Evolutionary conservation across 2,329 filamentous ascomycete genomes (phyloP).

Genomic region (Sporothrix pseudoabietina): DNA sequence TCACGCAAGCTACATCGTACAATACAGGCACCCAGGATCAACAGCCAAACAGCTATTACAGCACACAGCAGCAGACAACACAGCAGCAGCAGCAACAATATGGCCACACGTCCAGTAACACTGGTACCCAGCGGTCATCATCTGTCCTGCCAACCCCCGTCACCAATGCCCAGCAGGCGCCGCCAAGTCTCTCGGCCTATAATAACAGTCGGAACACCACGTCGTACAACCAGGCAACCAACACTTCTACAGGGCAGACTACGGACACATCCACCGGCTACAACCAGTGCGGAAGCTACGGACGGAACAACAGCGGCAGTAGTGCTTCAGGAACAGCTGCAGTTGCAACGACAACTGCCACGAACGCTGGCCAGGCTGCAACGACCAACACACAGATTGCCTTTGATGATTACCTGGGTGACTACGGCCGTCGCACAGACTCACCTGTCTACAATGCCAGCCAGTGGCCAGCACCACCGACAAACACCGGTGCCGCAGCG

Average conservation of each 20-base stretch:
- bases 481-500: not conserved
- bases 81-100: constrained; percentile 18
- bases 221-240: not conserved
- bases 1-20: not conserved
- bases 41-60: not conserved
- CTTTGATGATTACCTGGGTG: constrained; percentile 23
- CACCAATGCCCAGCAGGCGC: not conserved
- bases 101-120: not conserved
- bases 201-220: not conserved
- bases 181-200: constrained; percentile 1
- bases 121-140: not conserved
- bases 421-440: constrained; percentile 18
- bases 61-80: not conserved
- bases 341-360: not conserved
- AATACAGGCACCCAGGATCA: not conserved
- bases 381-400: constrained; percentile 29
- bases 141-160: constrained; percentile 13
- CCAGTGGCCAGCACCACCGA: constrained; percentile 13
- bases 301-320: constrained; percentile 13
- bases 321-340: constrained; percentile 37
- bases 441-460: constrained; percentile 5
- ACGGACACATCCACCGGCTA: not conserved
- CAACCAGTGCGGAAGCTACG: constrained; percentile 15
- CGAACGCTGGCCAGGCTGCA: constrained; percentile 28
- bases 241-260: not conserved